A percentile compares a stretch with the other conserved stretches of the same genome.
phyloP scores from a whole-genome alignment of 1,284 basidiomycete species.

The Schizophyllum commune region DNA sequence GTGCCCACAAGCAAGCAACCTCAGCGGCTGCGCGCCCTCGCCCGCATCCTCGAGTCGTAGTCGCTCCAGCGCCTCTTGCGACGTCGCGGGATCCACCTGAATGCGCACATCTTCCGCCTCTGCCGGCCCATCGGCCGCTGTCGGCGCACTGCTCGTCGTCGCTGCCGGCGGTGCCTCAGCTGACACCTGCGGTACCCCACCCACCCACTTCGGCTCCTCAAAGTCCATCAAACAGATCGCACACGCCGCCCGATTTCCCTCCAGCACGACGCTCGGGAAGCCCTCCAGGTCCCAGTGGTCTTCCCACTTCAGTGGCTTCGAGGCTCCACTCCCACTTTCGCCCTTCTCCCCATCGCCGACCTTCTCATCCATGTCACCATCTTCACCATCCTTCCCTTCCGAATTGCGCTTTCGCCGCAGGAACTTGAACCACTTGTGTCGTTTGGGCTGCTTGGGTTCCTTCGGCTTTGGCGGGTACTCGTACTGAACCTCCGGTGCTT shows the following conservation, averaged over 20 bases:
- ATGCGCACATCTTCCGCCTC: slow-evolving; percentile 6
- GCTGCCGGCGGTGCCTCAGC: slow-evolving; percentile 15
- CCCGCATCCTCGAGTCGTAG: slow-evolving; percentile 60
- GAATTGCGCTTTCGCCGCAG: slow-evolving; percentile 24
- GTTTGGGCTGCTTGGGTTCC: slow-evolving; percentile 16
- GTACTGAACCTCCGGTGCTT: slow-evolving; percentile 37
- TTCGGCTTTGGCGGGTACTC: slow-evolving; percentile 49
- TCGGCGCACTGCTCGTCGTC: slow-evolving; percentile 5
- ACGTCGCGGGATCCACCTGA: not conserved
- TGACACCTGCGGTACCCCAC: slow-evolving; percentile 10
- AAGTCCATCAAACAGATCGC: slow-evolving; percentile 80
- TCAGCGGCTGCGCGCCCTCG: slow-evolving; percentile 64
- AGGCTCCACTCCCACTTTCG: slow-evolving; percentile 13
- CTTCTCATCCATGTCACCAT: slow-evolving; percentile 9
- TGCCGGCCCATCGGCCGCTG: slow-evolving; percentile 4
- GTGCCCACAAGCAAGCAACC: slow-evolving; percentile 68
- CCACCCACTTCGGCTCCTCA: slow-evolving; percentile 53
- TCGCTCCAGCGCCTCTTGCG: slow-evolving; percentile 26
- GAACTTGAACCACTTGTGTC: slow-evolving; percentile 38
- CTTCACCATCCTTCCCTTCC: slow-evolving; percentile 15
- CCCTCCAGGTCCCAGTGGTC: slow-evolving; percentile 40
- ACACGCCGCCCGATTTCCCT: slow-evolving; percentile 73
- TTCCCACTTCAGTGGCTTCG: slow-evolving; percentile 19
- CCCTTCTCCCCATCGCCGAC: slow-evolving; percentile 4
- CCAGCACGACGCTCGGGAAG: slow-evolving; percentile 53